Percentiles rank a stretch among this genome's conserved stretches.
phyloP scores from a whole-genome alignment of 768 basidiomycete species.

The Lanmaoa pseudosensibilis region DNA sequence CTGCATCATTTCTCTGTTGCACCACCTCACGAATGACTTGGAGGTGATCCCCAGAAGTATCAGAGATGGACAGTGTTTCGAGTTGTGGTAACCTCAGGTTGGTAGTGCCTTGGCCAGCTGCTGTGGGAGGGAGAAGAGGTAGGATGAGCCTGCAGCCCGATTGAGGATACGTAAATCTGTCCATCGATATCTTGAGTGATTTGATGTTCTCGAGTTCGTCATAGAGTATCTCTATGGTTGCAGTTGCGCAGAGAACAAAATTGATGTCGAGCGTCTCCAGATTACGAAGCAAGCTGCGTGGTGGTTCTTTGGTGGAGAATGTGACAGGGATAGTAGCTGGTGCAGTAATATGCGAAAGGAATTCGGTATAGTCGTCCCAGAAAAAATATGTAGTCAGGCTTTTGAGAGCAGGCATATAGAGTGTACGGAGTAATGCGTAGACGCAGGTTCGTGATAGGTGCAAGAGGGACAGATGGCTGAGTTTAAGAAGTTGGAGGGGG shows the following conservation, averaged over 20 bases:
- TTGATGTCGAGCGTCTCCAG: slow-evolving; percentile 53
- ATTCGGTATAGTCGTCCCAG: slow-evolving; percentile 41
- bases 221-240: slow-evolving; percentile 39
- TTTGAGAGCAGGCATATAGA: too few species aligned
- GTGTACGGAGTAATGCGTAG: too few species aligned
- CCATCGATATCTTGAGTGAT: slow-evolving; percentile 40
- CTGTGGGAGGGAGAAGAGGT: slow-evolving; percentile 1
- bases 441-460: too few species aligned
- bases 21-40: slow-evolving; percentile 44
- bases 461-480: too few species aligned
- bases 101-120: neutral
- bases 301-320: slow-evolving; percentile 39
- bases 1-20: slow-evolving; percentile 38
- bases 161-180: slow-evolving; percentile 21
- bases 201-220: slow-evolving; percentile 46
- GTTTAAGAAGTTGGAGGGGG: too few species aligned
- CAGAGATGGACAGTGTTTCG: slow-evolving; percentile 45
- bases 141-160: slow-evolving; percentile 18
- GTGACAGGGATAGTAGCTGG: slow-evolving; percentile 17
- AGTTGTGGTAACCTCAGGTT: slow-evolving; percentile 47
- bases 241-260: slow-evolving; percentile 42
- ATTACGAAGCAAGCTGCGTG: slow-evolving; percentile 37
- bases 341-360: slow-evolving; percentile 41
- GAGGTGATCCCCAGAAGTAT: slow-evolving; percentile 35
- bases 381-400: too few species aligned